These are phyloP conservation scores for Coemansia sp. DNA, from an alignment of 192 early-diverging fungal species.

Conservation along the genomic window DNA sequence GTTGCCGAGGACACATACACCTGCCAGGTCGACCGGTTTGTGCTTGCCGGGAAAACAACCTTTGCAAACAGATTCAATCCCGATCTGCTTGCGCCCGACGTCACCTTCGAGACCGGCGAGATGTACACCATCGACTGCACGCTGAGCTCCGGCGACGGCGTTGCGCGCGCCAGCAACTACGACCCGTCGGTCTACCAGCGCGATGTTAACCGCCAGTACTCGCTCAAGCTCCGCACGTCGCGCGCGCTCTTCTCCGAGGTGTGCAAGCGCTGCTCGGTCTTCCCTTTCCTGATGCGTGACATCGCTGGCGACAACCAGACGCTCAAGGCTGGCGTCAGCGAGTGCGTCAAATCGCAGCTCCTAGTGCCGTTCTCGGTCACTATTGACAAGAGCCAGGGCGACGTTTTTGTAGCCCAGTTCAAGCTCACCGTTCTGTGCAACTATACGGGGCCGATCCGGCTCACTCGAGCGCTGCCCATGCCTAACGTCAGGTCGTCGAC, in stretches of 20 bases:
- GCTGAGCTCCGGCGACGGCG: constrained; percentile 67
- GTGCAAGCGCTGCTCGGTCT: constrained; percentile 64
- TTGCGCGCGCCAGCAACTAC: constrained; percentile 55
- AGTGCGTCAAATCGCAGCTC: constrained; percentile 65
- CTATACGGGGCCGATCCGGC: constrained; percentile 64
- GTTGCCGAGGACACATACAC: constrained; percentile 71
- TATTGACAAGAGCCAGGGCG: constrained; percentile 53
- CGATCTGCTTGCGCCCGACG: constrained; percentile 63
- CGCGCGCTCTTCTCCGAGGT: constrained; percentile 65
- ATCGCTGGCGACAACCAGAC: constrained; percentile 24
- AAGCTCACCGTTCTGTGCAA: constrained; percentile 70
- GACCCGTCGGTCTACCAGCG: constrained; percentile 70
- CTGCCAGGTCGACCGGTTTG: constrained; percentile 74
- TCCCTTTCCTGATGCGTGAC: constrained; percentile 73
- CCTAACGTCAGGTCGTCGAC: constrained; percentile 79
- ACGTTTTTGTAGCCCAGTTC: constrained; percentile 71
- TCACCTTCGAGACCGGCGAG: constrained; percentile 71
- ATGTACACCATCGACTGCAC: constrained; percentile 73
- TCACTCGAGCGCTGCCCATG: constrained; percentile 66
- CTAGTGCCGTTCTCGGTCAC: constrained; percentile 68
- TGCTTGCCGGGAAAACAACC: constrained; percentile 66
- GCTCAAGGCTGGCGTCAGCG: constrained; percentile 67
- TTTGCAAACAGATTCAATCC: constrained; percentile 63
- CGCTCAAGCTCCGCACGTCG: constrained; percentile 68
- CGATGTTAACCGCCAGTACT: constrained; percentile 73